Evolutionary conservation across 768 basidiomycete species (phyloP), one percentile per base, ranked within the genome.

Genomic region (Cystobasidium ongulense): DNA sequence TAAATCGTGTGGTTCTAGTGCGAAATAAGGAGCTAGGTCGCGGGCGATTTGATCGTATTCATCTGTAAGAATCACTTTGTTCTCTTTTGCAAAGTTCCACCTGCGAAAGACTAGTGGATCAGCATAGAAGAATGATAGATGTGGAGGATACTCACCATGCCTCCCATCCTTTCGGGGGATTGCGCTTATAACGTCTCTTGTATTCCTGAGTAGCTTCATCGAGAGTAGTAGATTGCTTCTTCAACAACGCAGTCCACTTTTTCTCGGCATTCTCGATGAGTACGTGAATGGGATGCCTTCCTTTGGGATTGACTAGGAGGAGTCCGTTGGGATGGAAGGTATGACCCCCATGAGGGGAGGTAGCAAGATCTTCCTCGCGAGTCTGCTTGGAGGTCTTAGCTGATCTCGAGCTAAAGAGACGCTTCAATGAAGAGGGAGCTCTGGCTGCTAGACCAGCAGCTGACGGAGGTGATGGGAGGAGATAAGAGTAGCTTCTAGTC

Each of bases 151-250:
- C 81, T 74, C 85, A 86, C 95, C 95, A 97, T 31, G 85, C 82
- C 79, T 92, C 94, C 76, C 97, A 99, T 0, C 93, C 95, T 50
- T 85, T 86, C 0, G 96, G 95, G 5, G 96, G 96, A 38, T 86
- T 82, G 41, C 90, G 86, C 15, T 83, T 83, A 81, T 95, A 93
- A 72, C 93, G 84, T 68, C 85, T 82, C 76, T 83, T 86, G 82
- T 99, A 99, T 80, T 95, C 92, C 13, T 81, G 81, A 0, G 91
- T 90, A 0, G 95, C 95, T 29, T 86, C 86, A 41, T 83, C 83
- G 39, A 98, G 84, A 0, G 90, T 89, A 77, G 85, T 87, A 81
- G 90, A 92, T 83, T 98, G 96, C 62, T 84, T 83, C 1, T 83
- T 83, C 31, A 98, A 81, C 77, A 89, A 85, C 33, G 82, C 81